Conservation (phyloP, 2,329 filamentous ascomycete genomes). For the Xylaria sp. region DNA sequence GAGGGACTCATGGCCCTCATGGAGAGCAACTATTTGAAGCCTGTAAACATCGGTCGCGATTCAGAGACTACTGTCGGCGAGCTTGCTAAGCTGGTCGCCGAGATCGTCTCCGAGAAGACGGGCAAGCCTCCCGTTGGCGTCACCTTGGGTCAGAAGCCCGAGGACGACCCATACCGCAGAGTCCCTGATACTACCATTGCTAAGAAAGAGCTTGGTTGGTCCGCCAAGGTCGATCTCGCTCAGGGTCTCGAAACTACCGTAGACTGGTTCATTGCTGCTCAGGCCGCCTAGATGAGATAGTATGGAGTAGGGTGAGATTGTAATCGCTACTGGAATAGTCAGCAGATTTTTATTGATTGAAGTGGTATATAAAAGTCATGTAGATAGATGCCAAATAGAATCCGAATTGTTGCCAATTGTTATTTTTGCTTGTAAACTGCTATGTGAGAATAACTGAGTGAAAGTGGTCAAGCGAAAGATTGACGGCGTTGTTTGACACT, state of each 20-base stretch:
- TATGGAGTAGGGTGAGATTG: neutral
- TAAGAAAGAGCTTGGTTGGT: neutral
- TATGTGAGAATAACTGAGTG: neutral
- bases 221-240: neutral
- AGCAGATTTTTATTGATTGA: neutral
- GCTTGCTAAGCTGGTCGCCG: neutral
- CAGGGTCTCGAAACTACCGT: neutral
- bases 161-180: conserved; percentile 1
- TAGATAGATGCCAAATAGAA: neutral
- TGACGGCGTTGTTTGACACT: neutral
- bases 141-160: conserved; percentile 1
- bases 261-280: neutral
- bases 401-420: neutral
- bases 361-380: neutral
- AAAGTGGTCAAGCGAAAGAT: neutral
- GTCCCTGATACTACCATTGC: neutral
- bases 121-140: neutral
- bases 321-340: neutral
- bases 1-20: conserved; percentile 2
- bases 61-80: neutral
- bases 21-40: conserved; percentile 1
- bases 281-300: neutral
- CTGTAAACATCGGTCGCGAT: neutral
- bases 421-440: neutral
- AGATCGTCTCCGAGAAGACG: neutral